Percentiles rank a stretch among this genome's conserved stretches.
Evolutionary conservation across 1,139 yeast genomes (phyloP).

Genomic region (Taphrina deformans): DNA sequence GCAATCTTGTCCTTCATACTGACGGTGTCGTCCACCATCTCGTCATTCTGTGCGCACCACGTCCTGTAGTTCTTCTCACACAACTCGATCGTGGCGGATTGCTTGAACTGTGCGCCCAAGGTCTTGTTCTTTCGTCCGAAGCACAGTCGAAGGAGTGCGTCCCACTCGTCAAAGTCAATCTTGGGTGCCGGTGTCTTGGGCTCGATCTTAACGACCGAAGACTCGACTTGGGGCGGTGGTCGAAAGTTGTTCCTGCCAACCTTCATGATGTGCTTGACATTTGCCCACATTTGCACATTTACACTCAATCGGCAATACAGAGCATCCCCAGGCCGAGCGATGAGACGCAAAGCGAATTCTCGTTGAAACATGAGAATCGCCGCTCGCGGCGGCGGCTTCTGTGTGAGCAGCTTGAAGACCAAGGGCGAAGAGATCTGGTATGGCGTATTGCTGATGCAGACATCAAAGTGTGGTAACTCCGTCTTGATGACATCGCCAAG

Average conservation of each 20-base stretch:
- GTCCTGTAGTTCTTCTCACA: constrained; percentile 87
- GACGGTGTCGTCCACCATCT: constrained; percentile 56
- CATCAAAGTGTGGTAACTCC: constrained; percentile 90
- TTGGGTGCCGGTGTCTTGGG: constrained; percentile 89
- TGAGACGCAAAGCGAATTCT: constrained; percentile 87
- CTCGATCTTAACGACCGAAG: constrained; percentile 91
- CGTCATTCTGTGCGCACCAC: constrained; percentile 52
- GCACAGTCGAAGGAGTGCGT: constrained; percentile 83
- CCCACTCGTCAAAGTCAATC: constrained; percentile 94
- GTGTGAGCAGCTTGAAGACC: constrained; percentile 85
- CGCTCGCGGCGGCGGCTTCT: constrained; percentile 91
- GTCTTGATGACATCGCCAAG: constrained; percentile 96
- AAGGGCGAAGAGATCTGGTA: constrained; percentile 96
- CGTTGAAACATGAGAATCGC: constrained; percentile 97
- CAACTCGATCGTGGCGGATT: constrained; percentile 75
- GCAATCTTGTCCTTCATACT: constrained; percentile 57
- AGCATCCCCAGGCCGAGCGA: constrained; percentile 94
- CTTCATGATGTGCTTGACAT: constrained; percentile 96
- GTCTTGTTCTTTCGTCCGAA: constrained; percentile 90
- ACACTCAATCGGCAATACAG: constrained; percentile 91
- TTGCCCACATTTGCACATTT: constrained; percentile 99
- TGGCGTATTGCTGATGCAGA: constrained; percentile 95
- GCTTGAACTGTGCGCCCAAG: constrained; percentile 87
- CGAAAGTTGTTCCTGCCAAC: constrained; percentile 95
- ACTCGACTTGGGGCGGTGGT: constrained; percentile 98